A percentile compares a stretch with the other conserved stretches of the same genome.
Conservation (phyloP, 2,329 filamentous ascomycete genomes). For the Blastomyces percursus region DNA sequence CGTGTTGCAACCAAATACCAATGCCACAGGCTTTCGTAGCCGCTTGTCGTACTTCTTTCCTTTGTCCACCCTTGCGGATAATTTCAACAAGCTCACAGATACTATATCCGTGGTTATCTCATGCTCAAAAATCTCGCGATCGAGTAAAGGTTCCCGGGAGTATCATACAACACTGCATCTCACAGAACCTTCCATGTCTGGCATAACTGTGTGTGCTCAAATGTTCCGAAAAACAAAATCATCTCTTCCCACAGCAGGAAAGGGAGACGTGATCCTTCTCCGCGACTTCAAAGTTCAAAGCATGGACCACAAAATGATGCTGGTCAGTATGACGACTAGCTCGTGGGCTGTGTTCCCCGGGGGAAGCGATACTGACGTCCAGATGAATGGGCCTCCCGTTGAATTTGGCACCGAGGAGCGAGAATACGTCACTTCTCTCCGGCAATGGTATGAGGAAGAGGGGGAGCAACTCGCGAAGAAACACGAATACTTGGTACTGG, state of each 20-base stretch:
- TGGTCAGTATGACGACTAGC: constrained; percentile 34
- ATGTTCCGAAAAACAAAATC: constrained; percentile 33
- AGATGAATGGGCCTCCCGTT: constrained; percentile 29
- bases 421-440: constrained; percentile 25
- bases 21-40: constrained; percentile 30
- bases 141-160: constrained; percentile 31
- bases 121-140: constrained; percentile 22
- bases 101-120: constrained; percentile 33
- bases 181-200: constrained; percentile 36
- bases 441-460: constrained; percentile 32
- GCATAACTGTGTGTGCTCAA: constrained; percentile 29
- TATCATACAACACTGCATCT: constrained; percentile 33
- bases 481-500: constrained; percentile 14
- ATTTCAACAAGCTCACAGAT: constrained; percentile 32
- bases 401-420: constrained; percentile 31
- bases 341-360: constrained; percentile 37
- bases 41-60: constrained; percentile 34
- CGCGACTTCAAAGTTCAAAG: constrained; percentile 37
- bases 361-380: constrained; percentile 19
- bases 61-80: constrained; percentile 33
- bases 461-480: constrained; percentile 28
- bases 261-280: constrained; percentile 36
- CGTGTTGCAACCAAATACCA: constrained; percentile 16
- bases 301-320: constrained; percentile 29
- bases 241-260: constrained; percentile 27